These are phyloP conservation scores for Olyra latifolia DNA, from an alignment of 176 grass and related monocot species.

Conservation along the genomic window DNA sequence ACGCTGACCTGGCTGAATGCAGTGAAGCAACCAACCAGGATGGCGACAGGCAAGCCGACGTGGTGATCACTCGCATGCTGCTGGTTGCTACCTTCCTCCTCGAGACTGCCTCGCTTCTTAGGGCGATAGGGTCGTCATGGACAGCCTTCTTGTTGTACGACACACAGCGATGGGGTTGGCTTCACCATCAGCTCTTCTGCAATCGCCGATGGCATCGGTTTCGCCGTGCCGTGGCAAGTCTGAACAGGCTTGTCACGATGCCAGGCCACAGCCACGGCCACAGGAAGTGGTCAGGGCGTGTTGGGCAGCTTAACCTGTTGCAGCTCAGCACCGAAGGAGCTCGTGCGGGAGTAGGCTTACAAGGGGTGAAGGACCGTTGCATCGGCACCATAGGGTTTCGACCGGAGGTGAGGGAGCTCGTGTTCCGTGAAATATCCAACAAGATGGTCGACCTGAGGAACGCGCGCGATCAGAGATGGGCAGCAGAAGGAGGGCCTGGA, in stretches of 20 bases:
- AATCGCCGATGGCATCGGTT: background rate
- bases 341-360: background rate
- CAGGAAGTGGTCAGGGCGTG: background rate
- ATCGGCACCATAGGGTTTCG: background rate
- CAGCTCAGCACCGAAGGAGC: background rate
- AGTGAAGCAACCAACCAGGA: background rate
- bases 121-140: background rate
- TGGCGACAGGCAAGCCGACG: background rate
- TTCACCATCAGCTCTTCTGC: background rate
- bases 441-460: background rate
- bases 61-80: slow-evolving; percentile 38
- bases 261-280: background rate
- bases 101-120: background rate
- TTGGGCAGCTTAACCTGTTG: background rate
- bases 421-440: background rate
- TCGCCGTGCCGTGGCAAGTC: background rate
- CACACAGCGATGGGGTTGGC: background rate
- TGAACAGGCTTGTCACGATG: background rate
- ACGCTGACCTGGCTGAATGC: background rate
- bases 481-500: background rate
- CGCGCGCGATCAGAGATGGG: too few species aligned
- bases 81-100: slow-evolving; percentile 25
- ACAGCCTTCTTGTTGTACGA: background rate
- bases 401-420: background rate
- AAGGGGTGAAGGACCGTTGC: too few species aligned